phyloP scores from a whole-genome alignment of 2,329 filamentous ascomycete species.

The Balansia obtecta region DNA sequence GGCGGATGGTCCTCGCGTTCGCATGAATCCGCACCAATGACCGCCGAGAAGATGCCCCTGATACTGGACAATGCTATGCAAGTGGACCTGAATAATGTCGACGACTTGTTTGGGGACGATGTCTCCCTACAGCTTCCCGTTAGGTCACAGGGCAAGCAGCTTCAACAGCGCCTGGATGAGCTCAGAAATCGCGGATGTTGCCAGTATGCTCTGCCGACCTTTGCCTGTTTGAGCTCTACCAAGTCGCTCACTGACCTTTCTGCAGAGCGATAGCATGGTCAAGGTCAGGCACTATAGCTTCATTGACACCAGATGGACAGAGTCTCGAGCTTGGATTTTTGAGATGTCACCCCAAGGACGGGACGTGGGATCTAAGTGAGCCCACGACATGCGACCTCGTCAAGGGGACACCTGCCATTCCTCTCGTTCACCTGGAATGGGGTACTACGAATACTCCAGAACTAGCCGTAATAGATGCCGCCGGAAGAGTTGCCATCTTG shows the following conservation, averaged over 20 bases:
- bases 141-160: conserved; percentile 37
- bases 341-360: conserved; percentile 53
- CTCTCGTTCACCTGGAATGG: conserved; percentile 74
- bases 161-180: conserved; percentile 65
- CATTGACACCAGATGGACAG: conserved; percentile 60
- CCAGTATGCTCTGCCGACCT: conserved; percentile 46
- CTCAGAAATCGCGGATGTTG: conserved; percentile 64
- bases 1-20: background rate
- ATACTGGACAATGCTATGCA: conserved; percentile 31
- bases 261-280: conserved; percentile 76
- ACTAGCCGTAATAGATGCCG: conserved; percentile 69
- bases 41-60: conserved; percentile 30
- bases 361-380: conserved; percentile 64
- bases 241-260: background rate
- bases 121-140: conserved; percentile 45
- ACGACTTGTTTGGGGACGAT: conserved; percentile 66
- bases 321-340: conserved; percentile 63
- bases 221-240: background rate
- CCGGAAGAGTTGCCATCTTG: conserved; percentile 65
- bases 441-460: conserved; percentile 60
- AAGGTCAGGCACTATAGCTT: conserved; percentile 72
- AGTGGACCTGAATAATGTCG: conserved; percentile 46
- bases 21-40: conserved; percentile 15
- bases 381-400: conserved; percentile 53
- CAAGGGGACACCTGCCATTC: conserved; percentile 48